phyloP scores from a whole-genome alignment of 805 yeast species.

The Metschnikowia drakensbergensis region DNA sequence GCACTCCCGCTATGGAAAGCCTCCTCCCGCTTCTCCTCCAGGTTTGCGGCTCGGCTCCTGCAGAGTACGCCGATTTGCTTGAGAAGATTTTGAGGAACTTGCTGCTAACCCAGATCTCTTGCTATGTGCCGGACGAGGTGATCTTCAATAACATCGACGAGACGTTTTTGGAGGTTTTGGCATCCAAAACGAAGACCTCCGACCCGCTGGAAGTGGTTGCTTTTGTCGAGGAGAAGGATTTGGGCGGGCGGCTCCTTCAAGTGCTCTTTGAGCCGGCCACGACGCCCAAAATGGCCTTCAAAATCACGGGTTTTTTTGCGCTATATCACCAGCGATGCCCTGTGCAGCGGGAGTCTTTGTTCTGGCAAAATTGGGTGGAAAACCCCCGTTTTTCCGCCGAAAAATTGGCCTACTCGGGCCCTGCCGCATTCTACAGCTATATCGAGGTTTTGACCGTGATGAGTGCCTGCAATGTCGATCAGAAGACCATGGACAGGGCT shows the following conservation, averaged over 20 bases:
- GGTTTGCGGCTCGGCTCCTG: conserved; percentile 1
- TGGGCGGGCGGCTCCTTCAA: background rate
- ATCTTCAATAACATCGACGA: background rate
- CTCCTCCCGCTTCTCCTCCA: conserved; percentile 11
- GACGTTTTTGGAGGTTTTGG: background rate
- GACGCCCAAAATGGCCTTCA: background rate
- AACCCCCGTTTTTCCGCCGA: background rate
- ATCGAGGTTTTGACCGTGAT: background rate
- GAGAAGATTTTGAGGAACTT: conserved; percentile 7
- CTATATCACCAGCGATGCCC: background rate
- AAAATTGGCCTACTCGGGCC: background rate
- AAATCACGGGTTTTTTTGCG: background rate
- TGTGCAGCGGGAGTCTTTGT: background rate
- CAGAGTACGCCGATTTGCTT: conserved; percentile 6
- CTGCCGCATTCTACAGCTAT: background rate
- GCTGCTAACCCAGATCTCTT: conserved; percentile 7
- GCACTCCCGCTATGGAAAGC: conserved; percentile 10
- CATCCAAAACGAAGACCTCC: background rate
- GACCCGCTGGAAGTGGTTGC: background rate
- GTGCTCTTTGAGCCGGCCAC: background rate
- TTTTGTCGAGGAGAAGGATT: background rate
- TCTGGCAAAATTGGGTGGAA: background rate
- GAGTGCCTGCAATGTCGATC: background rate
- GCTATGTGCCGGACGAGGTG: conserved; percentile 7
- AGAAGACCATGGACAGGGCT: background rate